A percentile compares a stretch with the other conserved stretches of the same genome.
phyloP scores from a whole-genome alignment of 202 grass and related monocot genomes.

The Elaeis oleifera region DNA sequence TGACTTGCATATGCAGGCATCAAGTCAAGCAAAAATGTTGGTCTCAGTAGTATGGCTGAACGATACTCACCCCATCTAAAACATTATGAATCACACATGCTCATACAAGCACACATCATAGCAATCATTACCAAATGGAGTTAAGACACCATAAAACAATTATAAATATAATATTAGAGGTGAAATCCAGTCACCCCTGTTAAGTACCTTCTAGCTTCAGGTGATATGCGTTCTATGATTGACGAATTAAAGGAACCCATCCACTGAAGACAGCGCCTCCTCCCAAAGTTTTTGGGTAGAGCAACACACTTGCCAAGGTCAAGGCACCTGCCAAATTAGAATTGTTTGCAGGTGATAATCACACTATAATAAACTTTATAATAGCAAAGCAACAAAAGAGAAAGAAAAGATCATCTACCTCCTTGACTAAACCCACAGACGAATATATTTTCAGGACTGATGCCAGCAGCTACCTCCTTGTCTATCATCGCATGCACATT shows the following conservation, averaged over 20 bases:
- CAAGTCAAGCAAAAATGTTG: too few species aligned
- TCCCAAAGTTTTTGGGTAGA: slow-evolving; percentile 85
- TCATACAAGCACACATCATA: too few species aligned
- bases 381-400: background rate
- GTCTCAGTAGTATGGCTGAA: too few species aligned
- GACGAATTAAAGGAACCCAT: slow-evolving; percentile 78
- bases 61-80: too few species aligned
- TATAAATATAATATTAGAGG: too few species aligned
- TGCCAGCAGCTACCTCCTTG: slow-evolving; percentile 50
- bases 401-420: slow-evolving; percentile 21
- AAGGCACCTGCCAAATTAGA: slow-evolving; percentile 48
- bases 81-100: too few species aligned
- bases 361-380: background rate
- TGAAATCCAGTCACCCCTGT: background rate
- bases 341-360: background rate
- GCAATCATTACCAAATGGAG: too few species aligned
- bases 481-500: slow-evolving; percentile 90
- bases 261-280: slow-evolving; percentile 82
- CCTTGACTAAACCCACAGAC: slow-evolving; percentile 91
- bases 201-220: slow-evolving; percentile 67
- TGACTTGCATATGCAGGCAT: too few species aligned
- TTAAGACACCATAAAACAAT: too few species aligned
- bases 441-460: slow-evolving; percentile 73
- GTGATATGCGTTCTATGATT: slow-evolving; percentile 51
- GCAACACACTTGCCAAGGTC: slow-evolving; percentile 78